Evolutionary conservation across 371 early-diverging fungal species (phyloP), one percentile per base, ranked within the genome.

Genomic region (Batrachochytrium dendrobatidis): DNA sequence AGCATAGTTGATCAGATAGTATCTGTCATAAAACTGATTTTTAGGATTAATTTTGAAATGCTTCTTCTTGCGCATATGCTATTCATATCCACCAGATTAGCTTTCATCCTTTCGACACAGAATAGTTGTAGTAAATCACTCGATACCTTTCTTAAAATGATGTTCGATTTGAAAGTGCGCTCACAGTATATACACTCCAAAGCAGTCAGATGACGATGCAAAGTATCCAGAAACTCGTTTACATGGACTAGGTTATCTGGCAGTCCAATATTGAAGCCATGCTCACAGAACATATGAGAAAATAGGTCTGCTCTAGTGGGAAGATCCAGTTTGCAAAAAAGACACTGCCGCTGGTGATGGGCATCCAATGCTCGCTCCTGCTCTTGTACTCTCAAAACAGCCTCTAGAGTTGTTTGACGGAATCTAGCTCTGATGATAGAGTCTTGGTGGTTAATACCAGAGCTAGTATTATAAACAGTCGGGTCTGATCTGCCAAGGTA

Each of bases 11-110:
- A 93, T 86, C n/a, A 96, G 84, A 66, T 94, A 97, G 71, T 91
- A 95, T 33, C 88, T 83, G 69, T 97, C 97, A 56, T 95, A 97
- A 33, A 86, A 53, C 58, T 86, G 83, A 71, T 94, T 94, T 45
- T 84, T 83, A 24, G 93, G 79, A 56, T 86, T 87, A 71, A 95
- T 91, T 77, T 90, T 90, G 74, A 95, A 95, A 70, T 95, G 95
- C 80, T 92, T 94, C 87, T 96, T 97, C 79, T 97, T 97, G 65
- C 95, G 87, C 95, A 97, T 94, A 62, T 97, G 97, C 70, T n/a
- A n/a, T n/a, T n/a, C n/a, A n/a, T n/a, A n/a, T n/a, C n/a, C n/a
- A n/a, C n/a, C n/a, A n/a, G n/a, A n/a, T n/a, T n/a, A n/a, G n/a
- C n/a, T n/a, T n/a, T n/a, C n/a, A n/a, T n/a, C n/a, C n/a, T n/a